Percentiles rank a stretch among this genome's conserved stretches.
phyloP scores from a whole-genome alignment of 108 stramenopile genomes.

The Nitzschia inconspicua region DNA sequence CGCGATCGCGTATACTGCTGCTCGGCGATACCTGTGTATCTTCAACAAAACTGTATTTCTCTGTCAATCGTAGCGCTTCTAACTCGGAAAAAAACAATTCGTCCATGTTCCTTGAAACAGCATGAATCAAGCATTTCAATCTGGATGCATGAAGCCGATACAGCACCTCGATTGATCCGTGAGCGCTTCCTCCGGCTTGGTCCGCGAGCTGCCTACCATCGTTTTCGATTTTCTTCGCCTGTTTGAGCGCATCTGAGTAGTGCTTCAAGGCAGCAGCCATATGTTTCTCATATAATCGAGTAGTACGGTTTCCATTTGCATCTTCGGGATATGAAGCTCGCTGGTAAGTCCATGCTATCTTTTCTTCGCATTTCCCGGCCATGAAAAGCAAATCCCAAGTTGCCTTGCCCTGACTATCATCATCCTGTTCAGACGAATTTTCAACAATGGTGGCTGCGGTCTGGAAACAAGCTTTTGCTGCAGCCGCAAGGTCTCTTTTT shows the following conservation, averaged over 20 bases:
- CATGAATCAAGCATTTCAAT: constrained; percentile 65
- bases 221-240: constrained; percentile 48
- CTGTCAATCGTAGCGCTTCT: constrained; percentile 68
- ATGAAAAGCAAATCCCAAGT: constrained; percentile 77
- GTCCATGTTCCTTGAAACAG: constrained; percentile 37
- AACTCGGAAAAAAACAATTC: constrained; percentile 42
- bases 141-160: constrained; percentile 83
- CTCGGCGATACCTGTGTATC: background rate
- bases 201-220: constrained; percentile 43
- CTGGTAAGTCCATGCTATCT: constrained; percentile 63
- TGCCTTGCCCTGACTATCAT: constrained; percentile 27
- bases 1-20: constrained; percentile 27
- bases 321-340: constrained; percentile 37
- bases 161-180: constrained; percentile 68
- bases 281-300: constrained; percentile 58
- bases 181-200: constrained; percentile 71
- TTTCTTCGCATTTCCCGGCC: constrained; percentile 85
- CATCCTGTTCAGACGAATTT: constrained; percentile 17
- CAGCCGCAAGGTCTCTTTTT: constrained; percentile 56
- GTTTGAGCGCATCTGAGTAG: constrained; percentile 48
- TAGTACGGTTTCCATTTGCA: background rate
- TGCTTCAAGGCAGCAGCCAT: constrained; percentile 51
- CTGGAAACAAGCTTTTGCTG: constrained; percentile 55
- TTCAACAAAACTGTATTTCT: constrained; percentile 37
- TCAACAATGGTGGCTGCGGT: constrained; percentile 34